Evolutionary conservation across 495 filamentous ascomycete species (phyloP).

Genomic region (Talaromyces liani): DNA sequence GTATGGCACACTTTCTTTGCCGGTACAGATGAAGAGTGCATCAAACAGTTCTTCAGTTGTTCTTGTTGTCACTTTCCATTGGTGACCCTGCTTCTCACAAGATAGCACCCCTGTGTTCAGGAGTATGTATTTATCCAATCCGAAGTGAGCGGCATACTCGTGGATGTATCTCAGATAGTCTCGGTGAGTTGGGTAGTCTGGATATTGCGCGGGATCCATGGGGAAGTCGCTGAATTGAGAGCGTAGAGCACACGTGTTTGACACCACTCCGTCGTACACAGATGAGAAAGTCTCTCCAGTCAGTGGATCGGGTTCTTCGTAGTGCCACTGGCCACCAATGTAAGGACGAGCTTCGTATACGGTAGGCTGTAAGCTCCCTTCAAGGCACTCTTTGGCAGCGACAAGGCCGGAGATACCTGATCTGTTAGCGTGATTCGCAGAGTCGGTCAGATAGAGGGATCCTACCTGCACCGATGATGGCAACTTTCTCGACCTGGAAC

Average conservation of each 20-base stretch:
- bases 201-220: constrained; percentile 21
- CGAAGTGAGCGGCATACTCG: constrained; percentile 24
- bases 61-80: constrained; percentile 2
- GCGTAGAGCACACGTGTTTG: constrained; percentile 20
- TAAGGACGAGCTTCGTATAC: constrained; percentile 19
- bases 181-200: constrained; percentile 13
- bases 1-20: constrained; percentile 17
- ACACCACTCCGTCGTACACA: constrained; percentile 17
- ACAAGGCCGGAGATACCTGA: constrained; percentile 17
- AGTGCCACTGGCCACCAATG: constrained; percentile 21
- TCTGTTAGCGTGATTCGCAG: not conserved
- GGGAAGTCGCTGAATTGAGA: constrained; percentile 28
- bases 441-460: not conserved
- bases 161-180: constrained; percentile 19
- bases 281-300: constrained; percentile 13
- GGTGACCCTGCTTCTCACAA: constrained; percentile 9
- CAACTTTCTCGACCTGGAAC: not conserved
- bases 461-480: constrained; percentile 4
- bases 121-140: constrained; percentile 14
- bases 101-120: constrained; percentile 16
- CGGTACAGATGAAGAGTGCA: constrained; percentile 22
- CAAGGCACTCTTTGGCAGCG: constrained; percentile 23
- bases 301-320: constrained; percentile 8
- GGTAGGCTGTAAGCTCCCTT: constrained; percentile 17
- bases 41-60: constrained; percentile 12